These are phyloP conservation scores for Cercis canadensis DNA, from an alignment of 306 rosid genomes.

Conservation along the genomic window DNA sequence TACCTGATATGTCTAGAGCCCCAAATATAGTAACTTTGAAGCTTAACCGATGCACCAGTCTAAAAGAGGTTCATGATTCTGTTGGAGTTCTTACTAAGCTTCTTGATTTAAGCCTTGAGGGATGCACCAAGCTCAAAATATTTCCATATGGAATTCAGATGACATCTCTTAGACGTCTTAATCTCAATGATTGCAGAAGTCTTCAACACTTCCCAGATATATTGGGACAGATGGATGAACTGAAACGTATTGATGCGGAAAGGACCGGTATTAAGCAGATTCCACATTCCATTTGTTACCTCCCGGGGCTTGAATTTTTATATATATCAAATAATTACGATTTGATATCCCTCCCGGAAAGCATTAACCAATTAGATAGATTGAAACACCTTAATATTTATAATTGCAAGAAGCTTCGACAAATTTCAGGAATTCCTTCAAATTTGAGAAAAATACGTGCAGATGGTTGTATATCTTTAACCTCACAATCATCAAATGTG, in stretches of 20 bases:
- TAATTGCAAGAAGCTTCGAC: neutral
- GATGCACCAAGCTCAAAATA: neutral
- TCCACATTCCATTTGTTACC: conserved; percentile 16
- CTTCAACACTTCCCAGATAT: conserved; percentile 27
- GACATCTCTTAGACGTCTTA: conserved; percentile 15
- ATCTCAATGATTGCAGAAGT: neutral
- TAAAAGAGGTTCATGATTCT: conserved; percentile 12
- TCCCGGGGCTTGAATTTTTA: neutral
- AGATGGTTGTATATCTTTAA: neutral
- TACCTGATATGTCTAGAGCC: conserved; percentile 25
- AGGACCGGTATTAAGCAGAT: neutral
- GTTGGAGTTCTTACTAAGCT: conserved; percentile 15
- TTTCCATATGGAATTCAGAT: neutral
- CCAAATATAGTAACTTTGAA: neutral
- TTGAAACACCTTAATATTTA: neutral
- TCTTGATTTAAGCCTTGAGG: neutral
- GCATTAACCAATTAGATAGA: neutral
- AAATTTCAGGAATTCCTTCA: neutral
- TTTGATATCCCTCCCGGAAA: neutral
- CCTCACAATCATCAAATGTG: neutral
- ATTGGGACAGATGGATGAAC: neutral
- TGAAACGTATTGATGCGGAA: neutral
- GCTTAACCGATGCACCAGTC: neutral
- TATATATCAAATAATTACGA: neutral
- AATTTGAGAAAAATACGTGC: neutral